A percentile compares a stretch with the other conserved stretches of the same genome.
phyloP scores from a whole-genome alignment of 441 rosid genomes.

The Eugenia klotzschiana region DNA sequence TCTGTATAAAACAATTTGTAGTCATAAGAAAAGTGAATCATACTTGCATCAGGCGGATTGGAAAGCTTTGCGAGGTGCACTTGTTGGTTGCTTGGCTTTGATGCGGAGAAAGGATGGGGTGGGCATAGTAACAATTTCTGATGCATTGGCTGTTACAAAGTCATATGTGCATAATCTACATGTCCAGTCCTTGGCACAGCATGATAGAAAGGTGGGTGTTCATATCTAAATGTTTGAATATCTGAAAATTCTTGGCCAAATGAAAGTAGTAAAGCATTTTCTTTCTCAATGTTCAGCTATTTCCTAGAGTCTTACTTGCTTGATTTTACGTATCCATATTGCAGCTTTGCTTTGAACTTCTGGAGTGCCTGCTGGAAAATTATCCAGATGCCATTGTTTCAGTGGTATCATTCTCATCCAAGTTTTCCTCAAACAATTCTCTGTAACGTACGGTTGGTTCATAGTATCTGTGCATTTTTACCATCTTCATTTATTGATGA shows the following conservation, averaged over 20 bases:
- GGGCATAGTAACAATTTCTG: conserved; percentile 35
- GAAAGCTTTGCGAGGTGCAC: conserved; percentile 79
- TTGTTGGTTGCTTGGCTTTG: conserved; percentile 82
- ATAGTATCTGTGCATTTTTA: neutral
- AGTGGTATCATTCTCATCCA: conserved; percentile 32
- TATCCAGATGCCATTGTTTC: conserved; percentile 35
- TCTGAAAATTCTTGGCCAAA: neutral
- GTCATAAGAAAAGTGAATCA: neutral
- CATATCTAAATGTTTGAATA: neutral
- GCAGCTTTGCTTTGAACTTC: conserved; percentile 81
- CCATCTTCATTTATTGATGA: neutral
- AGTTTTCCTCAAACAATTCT: neutral
- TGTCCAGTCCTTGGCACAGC: conserved; percentile 64
- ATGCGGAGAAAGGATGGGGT: conserved; percentile 35
- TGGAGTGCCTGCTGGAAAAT: conserved; percentile 58
- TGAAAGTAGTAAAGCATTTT: neutral
- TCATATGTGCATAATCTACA: conserved; percentile 41
- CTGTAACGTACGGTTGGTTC: neutral
- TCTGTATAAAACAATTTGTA: conserved; percentile 10
- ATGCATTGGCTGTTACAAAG: conserved; percentile 51
- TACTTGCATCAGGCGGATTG: conserved; percentile 74
- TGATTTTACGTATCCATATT: conserved; percentile 11
- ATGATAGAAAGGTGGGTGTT: conserved; percentile 61
- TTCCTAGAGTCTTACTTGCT: conserved; percentile 3
- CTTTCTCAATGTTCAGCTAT: neutral